Conservation (phyloP, 2,329 filamentous ascomycete species). For the Aureobasidium sp. region DNA sequence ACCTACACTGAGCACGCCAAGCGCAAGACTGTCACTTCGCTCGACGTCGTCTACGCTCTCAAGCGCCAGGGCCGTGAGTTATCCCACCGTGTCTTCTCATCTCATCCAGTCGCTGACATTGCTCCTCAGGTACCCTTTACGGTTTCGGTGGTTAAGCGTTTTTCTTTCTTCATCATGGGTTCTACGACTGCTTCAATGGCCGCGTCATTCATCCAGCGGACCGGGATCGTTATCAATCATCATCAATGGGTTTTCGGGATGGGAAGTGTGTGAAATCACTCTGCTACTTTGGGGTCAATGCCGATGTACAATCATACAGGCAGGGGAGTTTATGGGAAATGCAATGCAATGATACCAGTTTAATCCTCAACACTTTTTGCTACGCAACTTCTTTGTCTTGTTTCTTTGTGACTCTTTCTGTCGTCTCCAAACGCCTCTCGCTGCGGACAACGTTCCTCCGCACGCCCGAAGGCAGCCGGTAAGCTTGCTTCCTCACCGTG, state of each 20-base stretch:
- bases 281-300: constrained; percentile 12
- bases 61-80: constrained; percentile 50
- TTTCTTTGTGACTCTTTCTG: background rate
- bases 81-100: constrained; percentile 15
- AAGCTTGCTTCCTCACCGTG: background rate
- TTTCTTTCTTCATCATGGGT: constrained; percentile 16
- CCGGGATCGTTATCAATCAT: constrained; percentile 12
- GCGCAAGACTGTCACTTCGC: constrained; percentile 61
- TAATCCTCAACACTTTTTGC: constrained; percentile 9
- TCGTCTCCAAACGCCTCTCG: background rate
- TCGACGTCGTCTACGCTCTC: constrained; percentile 55
- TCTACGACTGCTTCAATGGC: constrained; percentile 13
- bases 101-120: constrained; percentile 16
- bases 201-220: constrained; percentile 10
- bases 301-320: constrained; percentile 16
- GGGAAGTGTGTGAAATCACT: constrained; percentile 11
- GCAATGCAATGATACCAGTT: constrained; percentile 16
- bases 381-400: background rate
- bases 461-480: background rate
- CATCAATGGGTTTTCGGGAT: constrained; percentile 13
- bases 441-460: background rate
- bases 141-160: constrained; percentile 55
- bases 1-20: constrained; percentile 79
- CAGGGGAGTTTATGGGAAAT: constrained; percentile 15
- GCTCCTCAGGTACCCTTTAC: constrained; percentile 44